Conservation (phyloP, 2,329 filamentous ascomycete species). For the Pestalotiopsis sp. region DNA sequence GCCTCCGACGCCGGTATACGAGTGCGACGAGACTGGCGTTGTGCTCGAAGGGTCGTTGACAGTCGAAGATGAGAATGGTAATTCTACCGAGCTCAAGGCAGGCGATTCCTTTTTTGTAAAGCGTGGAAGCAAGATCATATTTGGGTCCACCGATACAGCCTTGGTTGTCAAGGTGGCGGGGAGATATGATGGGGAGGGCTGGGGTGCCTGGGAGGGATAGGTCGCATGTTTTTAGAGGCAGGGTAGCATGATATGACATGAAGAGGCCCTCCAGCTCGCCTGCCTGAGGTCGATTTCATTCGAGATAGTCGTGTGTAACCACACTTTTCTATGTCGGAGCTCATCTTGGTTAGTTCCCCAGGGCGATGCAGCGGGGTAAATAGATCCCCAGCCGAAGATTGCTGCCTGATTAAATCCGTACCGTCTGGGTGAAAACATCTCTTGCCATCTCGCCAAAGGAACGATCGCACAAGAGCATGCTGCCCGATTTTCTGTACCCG, state of each 20-base stretch:
- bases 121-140: not conserved
- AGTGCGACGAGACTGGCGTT: not conserved
- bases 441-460: not conserved
- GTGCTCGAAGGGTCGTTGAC: not conserved
- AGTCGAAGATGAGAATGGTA: not conserved
- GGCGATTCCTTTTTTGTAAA: not conserved
- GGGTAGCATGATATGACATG: too few species aligned
- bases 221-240: not conserved
- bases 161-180: not conserved
- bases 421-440: not conserved
- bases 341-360: too few species aligned
- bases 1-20: not conserved
- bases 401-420: not conserved
- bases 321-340: too few species aligned
- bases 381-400: not conserved
- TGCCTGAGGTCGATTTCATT: too few species aligned
- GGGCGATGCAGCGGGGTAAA: not conserved
- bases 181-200: not conserved
- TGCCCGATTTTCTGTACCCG: not conserved
- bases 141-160: not conserved
- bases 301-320: too few species aligned
- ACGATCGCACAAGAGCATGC: not conserved
- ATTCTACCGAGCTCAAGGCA: not conserved
- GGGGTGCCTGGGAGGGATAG: not conserved
- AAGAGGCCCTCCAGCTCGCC: too few species aligned